These are phyloP conservation scores for Saturnispora ahearnii DNA, from an alignment of 805 yeast genomes.

Conservation along the genomic window DNA sequence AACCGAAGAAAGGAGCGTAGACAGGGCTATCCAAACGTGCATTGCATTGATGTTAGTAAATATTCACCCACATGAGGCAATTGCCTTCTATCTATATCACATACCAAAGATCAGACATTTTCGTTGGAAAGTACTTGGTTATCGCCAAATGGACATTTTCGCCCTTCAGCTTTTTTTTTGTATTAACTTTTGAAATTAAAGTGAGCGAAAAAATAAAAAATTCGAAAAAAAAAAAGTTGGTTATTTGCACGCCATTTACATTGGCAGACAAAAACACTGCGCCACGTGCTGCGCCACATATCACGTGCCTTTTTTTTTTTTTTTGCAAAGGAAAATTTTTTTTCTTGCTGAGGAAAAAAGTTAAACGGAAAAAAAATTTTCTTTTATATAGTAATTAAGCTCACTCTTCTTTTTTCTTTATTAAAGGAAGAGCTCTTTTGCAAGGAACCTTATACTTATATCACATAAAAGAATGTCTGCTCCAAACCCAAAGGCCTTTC, in stretches of 20 bases:
- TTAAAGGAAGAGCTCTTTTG: constrained; percentile 35
- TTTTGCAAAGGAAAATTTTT: background rate
- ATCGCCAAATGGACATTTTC: background rate
- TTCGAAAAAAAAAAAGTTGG: background rate
- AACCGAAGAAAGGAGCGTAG: constrained; percentile 95
- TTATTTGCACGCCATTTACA: background rate
- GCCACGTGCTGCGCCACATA: background rate
- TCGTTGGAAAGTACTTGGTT: constrained; percentile 9
- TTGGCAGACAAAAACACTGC: background rate
- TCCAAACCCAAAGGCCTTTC: constrained; percentile 98
- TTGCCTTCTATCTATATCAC: constrained; percentile 24
- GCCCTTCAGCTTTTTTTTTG: background rate
- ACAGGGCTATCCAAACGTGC: constrained; percentile 44
- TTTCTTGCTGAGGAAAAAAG: background rate
- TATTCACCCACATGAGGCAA: background rate
- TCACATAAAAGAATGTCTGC: constrained; percentile 49
- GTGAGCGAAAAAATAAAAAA: background rate
- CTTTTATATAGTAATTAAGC: background rate
- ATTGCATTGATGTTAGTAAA: background rate
- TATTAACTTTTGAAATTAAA: background rate
- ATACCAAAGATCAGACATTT: constrained; percentile 72
- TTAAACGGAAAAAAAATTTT: background rate
- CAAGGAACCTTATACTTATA: constrained; percentile 40
- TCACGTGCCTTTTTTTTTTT: background rate
- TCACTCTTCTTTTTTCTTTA: background rate